Percentiles rank a stretch among this genome's conserved stretches.
Evolutionary conservation across 1,284 basidiomycete species (phyloP).

Genomic region (Paramarasmius palmivorus): DNA sequence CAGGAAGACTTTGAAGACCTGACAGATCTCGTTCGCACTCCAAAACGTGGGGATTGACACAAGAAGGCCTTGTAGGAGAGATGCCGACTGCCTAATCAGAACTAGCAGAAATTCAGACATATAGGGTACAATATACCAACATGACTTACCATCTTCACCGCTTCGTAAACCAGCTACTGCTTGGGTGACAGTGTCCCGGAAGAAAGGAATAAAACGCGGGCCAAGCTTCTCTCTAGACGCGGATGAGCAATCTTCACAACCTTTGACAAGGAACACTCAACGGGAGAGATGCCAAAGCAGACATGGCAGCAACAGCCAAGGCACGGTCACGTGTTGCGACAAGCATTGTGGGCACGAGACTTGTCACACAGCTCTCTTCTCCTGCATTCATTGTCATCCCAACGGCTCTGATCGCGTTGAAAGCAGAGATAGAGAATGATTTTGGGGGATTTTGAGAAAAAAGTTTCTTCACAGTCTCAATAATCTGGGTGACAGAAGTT

Average conservation of each 20-base stretch:
- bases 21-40: constrained; percentile 57
- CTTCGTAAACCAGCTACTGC: constrained; percentile 53
- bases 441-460: constrained; percentile 44
- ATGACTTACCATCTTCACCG: constrained; percentile 33
- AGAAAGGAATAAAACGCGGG: constrained; percentile 82
- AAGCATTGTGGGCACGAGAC: constrained; percentile 60
- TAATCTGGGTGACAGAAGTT: constrained; percentile 49
- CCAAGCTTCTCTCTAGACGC: constrained; percentile 68
- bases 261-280: constrained; percentile 33
- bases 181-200: constrained; percentile 69
- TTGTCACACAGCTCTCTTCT: constrained; percentile 68
- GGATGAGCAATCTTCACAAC: constrained; percentile 12
- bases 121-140: constrained; percentile 1
- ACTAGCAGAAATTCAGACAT: constrained; percentile 16
- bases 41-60: constrained; percentile 72
- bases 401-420: constrained; percentile 62
- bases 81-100: constrained; percentile 39
- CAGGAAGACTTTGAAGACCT: constrained; percentile 58
- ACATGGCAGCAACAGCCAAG: constrained; percentile 43
- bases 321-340: constrained; percentile 41
- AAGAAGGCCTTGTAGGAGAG: constrained; percentile 58
- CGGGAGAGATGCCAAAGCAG: constrained; percentile 62
- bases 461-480: constrained; percentile 48
- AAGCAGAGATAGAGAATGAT: constrained; percentile 42
- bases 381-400: constrained; percentile 55